phyloP scores from a whole-genome alignment of 345 rosid species.

The Arabis hirsuta region DNA sequence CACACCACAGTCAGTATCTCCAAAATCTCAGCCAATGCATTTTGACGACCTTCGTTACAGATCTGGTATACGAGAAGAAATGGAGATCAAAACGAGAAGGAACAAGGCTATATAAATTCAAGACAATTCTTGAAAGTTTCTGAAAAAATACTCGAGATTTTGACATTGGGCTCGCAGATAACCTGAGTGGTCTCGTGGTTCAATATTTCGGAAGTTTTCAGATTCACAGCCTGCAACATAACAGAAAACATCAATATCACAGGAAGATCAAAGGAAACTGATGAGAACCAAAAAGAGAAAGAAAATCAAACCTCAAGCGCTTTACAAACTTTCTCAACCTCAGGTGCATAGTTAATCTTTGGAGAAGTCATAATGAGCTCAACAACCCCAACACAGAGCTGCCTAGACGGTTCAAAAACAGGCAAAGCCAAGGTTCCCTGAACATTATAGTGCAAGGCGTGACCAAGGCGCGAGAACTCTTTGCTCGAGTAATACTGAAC shows the following conservation, averaged over 20 bases:
- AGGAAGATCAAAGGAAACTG: neutral
- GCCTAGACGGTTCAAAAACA: constrained; percentile 79
- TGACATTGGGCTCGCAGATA: constrained; percentile 44
- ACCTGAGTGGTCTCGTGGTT: constrained; percentile 77
- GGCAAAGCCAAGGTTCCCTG: constrained; percentile 93
- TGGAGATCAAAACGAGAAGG: constrained; percentile 41
- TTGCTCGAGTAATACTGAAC: constrained; percentile 85
- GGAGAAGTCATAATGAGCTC: constrained; percentile 91
- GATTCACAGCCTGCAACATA: constrained; percentile 80
- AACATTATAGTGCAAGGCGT: constrained; percentile 75
- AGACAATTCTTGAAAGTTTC: constrained; percentile 41
- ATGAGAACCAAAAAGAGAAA: neutral
- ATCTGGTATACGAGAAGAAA: constrained; percentile 58
- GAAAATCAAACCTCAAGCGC: constrained; percentile 87
- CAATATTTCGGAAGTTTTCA: constrained; percentile 86
- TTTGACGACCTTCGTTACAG: constrained; percentile 85
- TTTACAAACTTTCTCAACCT: constrained; percentile 96
- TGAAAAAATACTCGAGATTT: constrained; percentile 43
- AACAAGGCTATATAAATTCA: constrained; percentile 33
- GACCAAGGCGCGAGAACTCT: constrained; percentile 80
- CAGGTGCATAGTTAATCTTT: constrained; percentile 85
- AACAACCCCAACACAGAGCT: constrained; percentile 84
- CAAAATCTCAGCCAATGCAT: constrained; percentile 85
- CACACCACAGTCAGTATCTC: constrained; percentile 87
- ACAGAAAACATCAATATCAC: neutral